Evolutionary conservation across 2,329 filamentous ascomycete species (phyloP), one percentile per base, ranked within the genome.

Genomic region (Fonsecaea pedrosoi): DNA sequence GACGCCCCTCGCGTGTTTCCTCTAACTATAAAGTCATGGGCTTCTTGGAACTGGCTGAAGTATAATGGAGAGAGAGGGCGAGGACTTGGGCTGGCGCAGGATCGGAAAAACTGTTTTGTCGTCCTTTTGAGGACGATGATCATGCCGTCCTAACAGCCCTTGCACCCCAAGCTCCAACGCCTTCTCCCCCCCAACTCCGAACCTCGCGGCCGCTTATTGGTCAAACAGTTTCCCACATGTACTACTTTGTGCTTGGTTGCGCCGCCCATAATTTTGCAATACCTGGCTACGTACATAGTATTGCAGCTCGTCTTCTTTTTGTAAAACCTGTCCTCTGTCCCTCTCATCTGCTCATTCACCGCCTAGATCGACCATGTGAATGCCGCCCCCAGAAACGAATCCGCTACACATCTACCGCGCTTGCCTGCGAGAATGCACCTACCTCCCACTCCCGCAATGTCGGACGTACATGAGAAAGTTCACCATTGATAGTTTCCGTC

Each of bases 381-480:
- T 60, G 50, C 56, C 37, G 30, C 60, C 50, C 50, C 60, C 60
- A 30, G 60, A 55, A 37, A 69, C 69, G 35, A 72, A 73, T 57
- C 67, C 79, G 32, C 72, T 80, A 32, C 82, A 85, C 73, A 76
- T 87, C 54, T 80, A 86, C 69, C 85, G 87, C 57, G 80, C 82
- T 30, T 80, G 87, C 9, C 82, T 89, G 45, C 84, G 87, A 66
- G 84, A 89, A 77, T 82, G 81, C 69, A 82, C 83, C 63, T 89
- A 89, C 72, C 82, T 89, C 45, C 86, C 87, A 34, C 86, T 89
- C 73, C 80, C 83, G 1, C 76, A 80, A 65, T 84, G 86, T 45
- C 82, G 83, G 69, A 62, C 70, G 37, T 85, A 84, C 76, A 79
- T 86, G 75, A 79, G 78, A 65, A 72, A 79, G 60, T 79, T 86